A percentile compares a stretch with the other conserved stretches of the same genome.
Evolutionary conservation across 2,329 filamentous ascomycete genomes (phyloP).

Genomic region (Cordyceps militaris): DNA sequence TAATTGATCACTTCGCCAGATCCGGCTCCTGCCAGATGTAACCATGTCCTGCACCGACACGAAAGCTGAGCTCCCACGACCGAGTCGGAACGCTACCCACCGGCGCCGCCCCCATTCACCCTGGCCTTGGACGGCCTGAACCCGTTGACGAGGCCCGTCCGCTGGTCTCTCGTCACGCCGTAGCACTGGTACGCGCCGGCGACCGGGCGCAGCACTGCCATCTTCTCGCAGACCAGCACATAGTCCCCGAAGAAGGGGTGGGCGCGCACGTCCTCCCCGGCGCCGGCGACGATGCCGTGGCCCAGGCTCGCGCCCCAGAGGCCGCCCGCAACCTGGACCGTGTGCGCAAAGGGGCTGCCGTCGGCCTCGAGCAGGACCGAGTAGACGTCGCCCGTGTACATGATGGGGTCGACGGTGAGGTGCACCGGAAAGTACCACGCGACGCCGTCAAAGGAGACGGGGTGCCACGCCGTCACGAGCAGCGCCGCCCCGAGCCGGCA

Average conservation of each 20-base stretch:
- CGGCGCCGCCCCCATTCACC: neutral
- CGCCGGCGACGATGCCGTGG: constrained; percentile 39
- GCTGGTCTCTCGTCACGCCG: constrained; percentile 32
- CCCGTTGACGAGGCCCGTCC: constrained; percentile 33
- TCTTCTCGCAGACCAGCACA: constrained; percentile 30
- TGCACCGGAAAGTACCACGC: constrained; percentile 42
- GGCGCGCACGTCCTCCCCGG: constrained; percentile 29
- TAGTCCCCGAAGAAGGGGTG: constrained; percentile 52
- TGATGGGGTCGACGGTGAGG: constrained; percentile 24
- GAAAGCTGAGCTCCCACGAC: no score
- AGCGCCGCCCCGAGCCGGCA: constrained; percentile 33
- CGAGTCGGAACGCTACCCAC: no score
- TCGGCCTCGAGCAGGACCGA: constrained; percentile 49
- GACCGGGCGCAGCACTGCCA: constrained; percentile 29
- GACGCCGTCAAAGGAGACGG: constrained; percentile 34
- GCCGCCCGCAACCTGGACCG: constrained; percentile 35
- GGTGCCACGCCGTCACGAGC: constrained; percentile 45
- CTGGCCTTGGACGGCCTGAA: constrained; percentile 17
- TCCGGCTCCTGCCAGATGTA: neutral
- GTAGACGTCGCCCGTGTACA: constrained; percentile 47
- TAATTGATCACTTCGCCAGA: neutral
- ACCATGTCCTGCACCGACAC: neutral
- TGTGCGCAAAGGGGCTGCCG: constrained; percentile 38
- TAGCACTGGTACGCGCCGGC: constrained; percentile 36
- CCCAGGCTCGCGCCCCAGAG: constrained; percentile 51